Evolutionary conservation across 768 basidiomycete species (phyloP), one percentile per base, ranked within the genome.

Genomic region (Trametes maxima): DNA sequence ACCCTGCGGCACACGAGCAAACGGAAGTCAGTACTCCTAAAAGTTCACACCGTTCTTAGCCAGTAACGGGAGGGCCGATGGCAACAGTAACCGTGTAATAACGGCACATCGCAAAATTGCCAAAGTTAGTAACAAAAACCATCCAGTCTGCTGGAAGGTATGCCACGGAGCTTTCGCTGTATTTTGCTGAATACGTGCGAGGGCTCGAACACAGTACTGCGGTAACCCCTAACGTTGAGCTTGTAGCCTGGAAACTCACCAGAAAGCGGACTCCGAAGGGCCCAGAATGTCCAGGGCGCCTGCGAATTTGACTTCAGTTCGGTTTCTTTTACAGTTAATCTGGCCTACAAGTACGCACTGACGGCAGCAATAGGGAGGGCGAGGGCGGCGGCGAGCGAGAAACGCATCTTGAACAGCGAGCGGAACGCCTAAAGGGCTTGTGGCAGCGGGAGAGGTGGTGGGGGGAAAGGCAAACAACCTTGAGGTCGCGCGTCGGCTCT

Each of bases 261-360:
- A 78, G 67, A 69, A 78, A 16, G 45, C 54, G 37, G 60, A 48
- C 2, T 64, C 37, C 4, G 71, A 73, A 11, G 77, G 77, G 5
- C 62, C 69, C 12, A 62, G 57, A 57, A 78, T 76, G 51, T 48
- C 56, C 48, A 77, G 69, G 28, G 72, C 65, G 17, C 69, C 76
- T 75, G 17, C n/a, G 24, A 48, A 54, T 17, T 56, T n/a, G 45
- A 60, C 46, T 25, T 28, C 21, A 25, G 28, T 35, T 5, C 10
- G n/a, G 50, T 28, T 14, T 59, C n/a, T n/a, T n/a, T n/a, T n/a
- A n/a, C n/a, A n/a, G n/a, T 65, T 40, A 3, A 13, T 13, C 39
- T 2, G 39, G 5, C 5, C 39, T 11, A 40, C 28, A 33, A 60
- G 39, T 61, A 69, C 74, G 17, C 69, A 56, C 59, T 57, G 49